A percentile compares a stretch with the other conserved stretches of the same genome.
phyloP scores from a whole-genome alignment of 2,329 filamentous ascomycete genomes.

The Uncinocarpus reesii region DNA sequence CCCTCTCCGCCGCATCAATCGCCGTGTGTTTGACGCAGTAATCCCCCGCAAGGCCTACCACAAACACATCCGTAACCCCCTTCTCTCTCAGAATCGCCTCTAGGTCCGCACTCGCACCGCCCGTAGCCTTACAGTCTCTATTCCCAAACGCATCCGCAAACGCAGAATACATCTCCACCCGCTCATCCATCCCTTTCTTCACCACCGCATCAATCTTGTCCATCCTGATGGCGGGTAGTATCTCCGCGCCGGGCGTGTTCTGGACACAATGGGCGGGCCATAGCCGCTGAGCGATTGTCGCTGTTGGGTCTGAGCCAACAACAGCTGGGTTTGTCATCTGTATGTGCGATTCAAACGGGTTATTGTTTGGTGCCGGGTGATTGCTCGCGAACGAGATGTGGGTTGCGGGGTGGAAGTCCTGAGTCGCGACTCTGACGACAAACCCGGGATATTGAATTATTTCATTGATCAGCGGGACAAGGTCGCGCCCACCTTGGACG shows the following conservation, averaged over 20 bases:
- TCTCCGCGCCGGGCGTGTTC: slow-evolving; percentile 57
- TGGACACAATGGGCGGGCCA: slow-evolving; percentile 92
- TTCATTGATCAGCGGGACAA: slow-evolving; percentile 60
- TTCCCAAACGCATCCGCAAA: slow-evolving; percentile 70
- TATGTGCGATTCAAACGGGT: slow-evolving; percentile 56
- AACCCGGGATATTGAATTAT: slow-evolving; percentile 62
- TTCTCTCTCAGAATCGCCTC: slow-evolving; percentile 46
- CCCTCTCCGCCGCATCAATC: slow-evolving; percentile 62
- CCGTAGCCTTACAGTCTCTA: slow-evolving; percentile 26
- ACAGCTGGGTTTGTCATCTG: slow-evolving; percentile 47
- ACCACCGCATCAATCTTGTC: slow-evolving; percentile 54
- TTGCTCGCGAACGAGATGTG: slow-evolving; percentile 86
- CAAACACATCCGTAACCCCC: slow-evolving; percentile 65
- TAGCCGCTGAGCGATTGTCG: slow-evolving; percentile 55
- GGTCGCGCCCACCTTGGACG: slow-evolving; percentile 60
- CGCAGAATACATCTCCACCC: slow-evolving; percentile 87
- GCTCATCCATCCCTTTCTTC: slow-evolving; percentile 63
- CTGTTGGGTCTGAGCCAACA: slow-evolving; percentile 42
- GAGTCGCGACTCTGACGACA: slow-evolving; percentile 66
- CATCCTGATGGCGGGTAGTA: slow-evolving; percentile 61
- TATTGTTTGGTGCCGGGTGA: slow-evolving; percentile 53
- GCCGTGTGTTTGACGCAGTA: slow-evolving; percentile 82
- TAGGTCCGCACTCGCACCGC: slow-evolving; percentile 48
- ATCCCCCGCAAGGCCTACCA: slow-evolving; percentile 77
- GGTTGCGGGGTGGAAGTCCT: slow-evolving; percentile 74